A percentile compares a stretch with the other conserved stretches of the same genome.
Conservation (phyloP, 805 yeast species). For the Nakazawaea wickerhamii region DNA sequence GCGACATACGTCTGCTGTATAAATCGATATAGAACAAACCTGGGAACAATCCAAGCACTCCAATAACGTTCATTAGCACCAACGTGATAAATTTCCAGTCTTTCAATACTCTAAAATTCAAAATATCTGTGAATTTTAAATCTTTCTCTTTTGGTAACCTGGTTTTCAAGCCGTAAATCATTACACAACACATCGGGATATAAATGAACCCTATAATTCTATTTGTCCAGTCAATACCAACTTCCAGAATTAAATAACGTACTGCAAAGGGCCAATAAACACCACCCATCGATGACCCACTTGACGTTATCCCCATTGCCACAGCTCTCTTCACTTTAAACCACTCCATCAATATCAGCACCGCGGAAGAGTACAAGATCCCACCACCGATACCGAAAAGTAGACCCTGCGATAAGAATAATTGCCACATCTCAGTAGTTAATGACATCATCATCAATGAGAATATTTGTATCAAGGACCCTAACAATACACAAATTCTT, state of each 20-base stretch:
- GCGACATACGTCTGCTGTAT: slow-evolving; percentile 12
- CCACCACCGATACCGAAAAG: slow-evolving; percentile 44
- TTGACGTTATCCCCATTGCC: slow-evolving; percentile 42
- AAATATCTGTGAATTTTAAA: slow-evolving; percentile 13
- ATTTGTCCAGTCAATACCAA: slow-evolving; percentile 41
- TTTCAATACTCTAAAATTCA: slow-evolving; percentile 13
- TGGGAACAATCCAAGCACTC: slow-evolving; percentile 28
- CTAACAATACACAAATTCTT: slow-evolving; percentile 30
- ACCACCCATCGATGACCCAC: slow-evolving; percentile 53
- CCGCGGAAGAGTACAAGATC: slow-evolving; percentile 36
- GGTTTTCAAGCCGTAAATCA: slow-evolving; percentile 26
- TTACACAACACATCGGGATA: slow-evolving; percentile 21
- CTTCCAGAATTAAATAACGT: slow-evolving; percentile 31
- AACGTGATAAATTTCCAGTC: slow-evolving; percentile 14
- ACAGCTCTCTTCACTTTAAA: slow-evolving; percentile 38
- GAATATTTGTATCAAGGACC: slow-evolving; percentile 37
- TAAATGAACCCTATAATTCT: slow-evolving; percentile 29
- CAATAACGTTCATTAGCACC: slow-evolving; percentile 6
- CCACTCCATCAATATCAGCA: slow-evolving; percentile 43
- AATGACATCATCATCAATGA: slow-evolving; percentile 43
- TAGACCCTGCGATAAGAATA: slow-evolving; percentile 48
- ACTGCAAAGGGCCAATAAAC: slow-evolving; percentile 39
- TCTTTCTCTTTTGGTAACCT: slow-evolving; percentile 21
- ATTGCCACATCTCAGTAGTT: slow-evolving; percentile 42
- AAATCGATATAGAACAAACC: slow-evolving; percentile 22